Conservation (phyloP, 257 asterid species). For the Knoxia roxburghii region DNA sequence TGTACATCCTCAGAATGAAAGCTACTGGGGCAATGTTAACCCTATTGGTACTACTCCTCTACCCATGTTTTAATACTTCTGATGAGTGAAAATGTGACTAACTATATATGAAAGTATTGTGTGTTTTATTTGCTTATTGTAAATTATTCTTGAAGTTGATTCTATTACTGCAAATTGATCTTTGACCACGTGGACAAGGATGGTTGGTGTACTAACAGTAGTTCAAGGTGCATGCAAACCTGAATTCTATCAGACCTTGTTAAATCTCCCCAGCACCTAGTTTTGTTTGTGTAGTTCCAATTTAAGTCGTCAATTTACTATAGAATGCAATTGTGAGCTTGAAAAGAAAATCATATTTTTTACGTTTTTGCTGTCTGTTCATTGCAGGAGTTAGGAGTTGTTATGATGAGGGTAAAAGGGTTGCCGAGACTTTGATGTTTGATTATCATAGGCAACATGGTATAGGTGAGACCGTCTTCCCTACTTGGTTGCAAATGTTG, state of each 20-base stretch:
- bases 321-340: neutral
- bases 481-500: neutral
- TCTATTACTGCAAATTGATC: neutral
- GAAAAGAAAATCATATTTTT: neutral
- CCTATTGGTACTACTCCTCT: slow-evolving; percentile 60
- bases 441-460: slow-evolving; percentile 98
- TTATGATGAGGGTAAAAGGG: slow-evolving; percentile 93
- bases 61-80: neutral
- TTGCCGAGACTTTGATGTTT: slow-evolving; percentile 95
- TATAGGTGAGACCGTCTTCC: slow-evolving; percentile 44
- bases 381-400: slow-evolving; percentile 92
- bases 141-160: neutral
- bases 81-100: neutral
- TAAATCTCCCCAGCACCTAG: neutral
- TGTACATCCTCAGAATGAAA: slow-evolving; percentile 91
- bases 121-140: neutral
- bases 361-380: neutral
- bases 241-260: neutral
- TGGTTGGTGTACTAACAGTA: neutral
- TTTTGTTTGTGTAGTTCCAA: neutral
- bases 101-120: neutral
- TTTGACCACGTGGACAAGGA: neutral
- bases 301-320: no score
- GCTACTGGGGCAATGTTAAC: slow-evolving; percentile 98
- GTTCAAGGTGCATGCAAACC: neutral